A percentile compares a stretch with the other conserved stretches of the same genome.
Evolutionary conservation across 306 rosid species (phyloP).

Genomic region (Ormosia semicastrata): DNA sequence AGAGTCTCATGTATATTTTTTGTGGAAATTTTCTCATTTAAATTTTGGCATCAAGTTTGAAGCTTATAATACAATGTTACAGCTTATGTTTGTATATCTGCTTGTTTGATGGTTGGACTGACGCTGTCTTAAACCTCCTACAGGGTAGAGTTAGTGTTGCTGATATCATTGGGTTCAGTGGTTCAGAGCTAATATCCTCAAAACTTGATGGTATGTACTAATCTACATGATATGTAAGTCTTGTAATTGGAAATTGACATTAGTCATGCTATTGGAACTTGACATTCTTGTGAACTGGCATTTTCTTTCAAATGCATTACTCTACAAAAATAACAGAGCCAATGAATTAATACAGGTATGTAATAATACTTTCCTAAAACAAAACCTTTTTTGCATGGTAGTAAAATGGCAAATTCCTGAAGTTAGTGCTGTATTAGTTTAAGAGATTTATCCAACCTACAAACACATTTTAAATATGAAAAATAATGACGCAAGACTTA

Average conservation of each 20-base stretch:
- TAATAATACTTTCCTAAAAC: not conserved
- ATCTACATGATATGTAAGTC: slow-evolving; percentile 13
- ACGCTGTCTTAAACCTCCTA: slow-evolving; percentile 25
- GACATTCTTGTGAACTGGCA: not conserved
- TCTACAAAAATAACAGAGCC: not conserved
- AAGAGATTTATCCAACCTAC: not conserved
- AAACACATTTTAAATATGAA: not conserved
- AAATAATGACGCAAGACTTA: not conserved
- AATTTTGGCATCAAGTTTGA: not conserved
- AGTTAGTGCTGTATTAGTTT: not conserved
- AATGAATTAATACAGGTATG: not conserved
- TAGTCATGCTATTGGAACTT: not conserved
- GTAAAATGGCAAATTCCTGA: not conserved
- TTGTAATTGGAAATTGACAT: not conserved
- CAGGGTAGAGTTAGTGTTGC: slow-evolving; percentile 90
- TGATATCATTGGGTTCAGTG: slow-evolving; percentile 70
- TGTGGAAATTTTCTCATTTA: not conserved
- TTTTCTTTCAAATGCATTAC: not conserved
- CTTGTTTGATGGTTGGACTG: slow-evolving; percentile 23
- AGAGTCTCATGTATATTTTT: not conserved
- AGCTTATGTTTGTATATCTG: not conserved
- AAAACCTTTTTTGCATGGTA: slow-evolving; percentile 13
- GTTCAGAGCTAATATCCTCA: slow-evolving; percentile 68
- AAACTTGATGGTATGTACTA: slow-evolving; percentile 63
- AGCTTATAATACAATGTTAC: not conserved